Evolutionary conservation across 345 rosid species (phyloP).

Genomic region (Moricandia moricandioides): DNA sequence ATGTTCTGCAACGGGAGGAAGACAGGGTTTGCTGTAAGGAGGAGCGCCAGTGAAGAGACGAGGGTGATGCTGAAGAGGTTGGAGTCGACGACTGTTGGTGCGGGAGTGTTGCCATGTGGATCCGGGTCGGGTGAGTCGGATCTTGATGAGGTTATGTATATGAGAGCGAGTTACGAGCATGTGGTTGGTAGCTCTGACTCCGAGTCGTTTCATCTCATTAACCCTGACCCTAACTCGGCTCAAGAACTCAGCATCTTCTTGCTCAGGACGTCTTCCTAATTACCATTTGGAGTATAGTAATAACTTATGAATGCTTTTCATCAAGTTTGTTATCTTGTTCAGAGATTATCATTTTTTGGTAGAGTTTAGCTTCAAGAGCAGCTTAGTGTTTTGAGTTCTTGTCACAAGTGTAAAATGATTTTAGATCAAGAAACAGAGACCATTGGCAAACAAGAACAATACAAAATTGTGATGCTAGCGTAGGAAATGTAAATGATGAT

Average conservation of each 20-base stretch:
- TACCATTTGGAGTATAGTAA: not conserved
- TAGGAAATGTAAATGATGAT: not conserved
- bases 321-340: not conserved
- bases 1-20: slow-evolving; percentile 66
- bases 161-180: slow-evolving; percentile 86
- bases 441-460: not conserved
- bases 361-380: slow-evolving; percentile 2
- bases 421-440: not conserved
- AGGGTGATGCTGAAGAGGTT: slow-evolving; percentile 58
- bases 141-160: slow-evolving; percentile 69
- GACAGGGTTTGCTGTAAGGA: slow-evolving; percentile 58
- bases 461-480: not conserved
- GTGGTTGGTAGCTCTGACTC: slow-evolving; percentile 66
- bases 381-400: not conserved
- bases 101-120: slow-evolving; percentile 65
- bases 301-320: slow-evolving; percentile 37
- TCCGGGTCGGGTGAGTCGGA: slow-evolving; percentile 37
- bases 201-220: slow-evolving; percentile 82
- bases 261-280: slow-evolving; percentile 45
- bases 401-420: not conserved
- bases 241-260: slow-evolving; percentile 89
- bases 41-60: slow-evolving; percentile 48
- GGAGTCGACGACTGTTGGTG: slow-evolving; percentile 79
- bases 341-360: not conserved
- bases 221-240: slow-evolving; percentile 63